A percentile compares a stretch with the other conserved stretches of the same genome.
Evolutionary conservation across 2,329 filamentous ascomycete species (phyloP).

Genomic region (Aphanoascus verrucosus): DNA sequence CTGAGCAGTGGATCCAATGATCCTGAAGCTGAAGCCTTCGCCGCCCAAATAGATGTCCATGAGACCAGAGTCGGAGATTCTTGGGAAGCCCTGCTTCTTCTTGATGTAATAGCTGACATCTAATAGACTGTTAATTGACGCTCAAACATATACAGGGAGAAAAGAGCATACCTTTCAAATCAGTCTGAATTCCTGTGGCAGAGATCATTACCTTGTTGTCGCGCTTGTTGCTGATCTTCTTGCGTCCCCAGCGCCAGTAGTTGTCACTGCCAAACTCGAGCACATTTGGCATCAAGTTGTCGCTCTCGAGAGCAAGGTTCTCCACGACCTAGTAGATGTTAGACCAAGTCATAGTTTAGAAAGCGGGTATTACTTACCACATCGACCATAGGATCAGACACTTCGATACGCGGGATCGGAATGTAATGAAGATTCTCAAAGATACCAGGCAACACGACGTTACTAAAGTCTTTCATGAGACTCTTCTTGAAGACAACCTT

Average conservation of each 20-base stretch:
- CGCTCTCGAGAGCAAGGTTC: constrained; percentile 88
- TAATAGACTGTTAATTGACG: constrained; percentile 6
- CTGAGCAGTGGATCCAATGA: constrained; percentile 74
- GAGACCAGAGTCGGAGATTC: constrained; percentile 75
- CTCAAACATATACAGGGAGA: neutral
- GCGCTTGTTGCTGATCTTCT: constrained; percentile 68
- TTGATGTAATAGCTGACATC: constrained; percentile 93
- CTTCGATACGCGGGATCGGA: constrained; percentile 88
- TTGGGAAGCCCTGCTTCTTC: constrained; percentile 86
- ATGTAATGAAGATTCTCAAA: constrained; percentile 84
- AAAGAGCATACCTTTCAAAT: constrained; percentile 47
- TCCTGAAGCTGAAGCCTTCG: constrained; percentile 80
- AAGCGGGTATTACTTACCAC: constrained; percentile 36
- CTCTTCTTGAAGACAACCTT: constrained; percentile 88
- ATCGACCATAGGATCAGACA: constrained; percentile 72
- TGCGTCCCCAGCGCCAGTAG: constrained; percentile 90
- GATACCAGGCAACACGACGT: constrained; percentile 71
- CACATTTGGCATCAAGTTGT: constrained; percentile 92
- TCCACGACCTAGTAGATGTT: constrained; percentile 53
- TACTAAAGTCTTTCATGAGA: constrained; percentile 74
- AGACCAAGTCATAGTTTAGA: neutral
- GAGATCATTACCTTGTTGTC: constrained; percentile 78
- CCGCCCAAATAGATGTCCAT: constrained; percentile 82
- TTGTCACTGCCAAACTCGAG: constrained; percentile 84
- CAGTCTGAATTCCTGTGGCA: constrained; percentile 83